These are phyloP conservation scores for Cucurbita maxima DNA, from an alignment of 306 rosid genomes.

Conservation along the genomic window DNA sequence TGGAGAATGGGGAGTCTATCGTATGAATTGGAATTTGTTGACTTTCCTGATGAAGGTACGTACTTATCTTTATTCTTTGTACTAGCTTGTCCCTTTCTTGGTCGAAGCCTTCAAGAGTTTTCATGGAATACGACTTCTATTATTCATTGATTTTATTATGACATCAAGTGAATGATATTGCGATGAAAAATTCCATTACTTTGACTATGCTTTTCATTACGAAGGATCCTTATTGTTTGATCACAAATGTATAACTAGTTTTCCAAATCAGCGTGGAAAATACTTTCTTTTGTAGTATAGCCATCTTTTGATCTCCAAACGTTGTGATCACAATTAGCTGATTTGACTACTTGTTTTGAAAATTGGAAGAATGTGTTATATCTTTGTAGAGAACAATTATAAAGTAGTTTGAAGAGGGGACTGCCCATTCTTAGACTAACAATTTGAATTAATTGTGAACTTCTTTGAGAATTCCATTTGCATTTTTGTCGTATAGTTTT, in stretches of 20 bases:
- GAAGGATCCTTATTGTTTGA: not conserved
- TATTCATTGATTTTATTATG: not conserved
- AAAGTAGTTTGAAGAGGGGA: not conserved
- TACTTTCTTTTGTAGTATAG: not conserved
- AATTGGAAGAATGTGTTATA: not conserved
- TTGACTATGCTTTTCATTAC: not conserved
- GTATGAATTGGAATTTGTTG: constrained; percentile 35
- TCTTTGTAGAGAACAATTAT: not conserved
- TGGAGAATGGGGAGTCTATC: constrained; percentile 8
- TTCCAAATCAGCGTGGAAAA: not conserved
- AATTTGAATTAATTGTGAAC: not conserved
- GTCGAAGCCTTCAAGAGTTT: not conserved
- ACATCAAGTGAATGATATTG: not conserved
- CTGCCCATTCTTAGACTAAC: not conserved
- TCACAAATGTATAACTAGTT: not conserved
- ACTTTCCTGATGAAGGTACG: constrained; percentile 71
- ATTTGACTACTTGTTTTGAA: not conserved
- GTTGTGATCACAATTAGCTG: not conserved
- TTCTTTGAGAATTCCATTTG: not conserved
- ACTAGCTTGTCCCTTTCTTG: not conserved
- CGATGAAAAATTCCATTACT: not conserved
- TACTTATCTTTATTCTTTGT: not conserved
- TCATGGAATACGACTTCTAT: not conserved
- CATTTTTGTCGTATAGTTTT: not conserved
- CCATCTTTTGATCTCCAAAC: not conserved